These are phyloP conservation scores for Neospora caninum DNA, from an alignment of 169 alveolate genomes.

Conservation along the genomic window DNA sequence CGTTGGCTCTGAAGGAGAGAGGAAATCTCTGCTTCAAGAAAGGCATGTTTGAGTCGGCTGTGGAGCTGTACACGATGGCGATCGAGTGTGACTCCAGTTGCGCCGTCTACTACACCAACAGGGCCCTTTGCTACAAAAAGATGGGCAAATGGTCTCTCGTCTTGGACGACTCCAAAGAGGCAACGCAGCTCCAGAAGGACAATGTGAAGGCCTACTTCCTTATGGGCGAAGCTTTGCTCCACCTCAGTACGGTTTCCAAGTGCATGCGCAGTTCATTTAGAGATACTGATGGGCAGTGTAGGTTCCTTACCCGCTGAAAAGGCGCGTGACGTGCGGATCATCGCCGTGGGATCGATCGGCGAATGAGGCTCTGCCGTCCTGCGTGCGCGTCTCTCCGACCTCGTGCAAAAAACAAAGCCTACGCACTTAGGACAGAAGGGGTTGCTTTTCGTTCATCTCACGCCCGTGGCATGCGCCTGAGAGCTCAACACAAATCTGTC, in stretches of 20 bases:
- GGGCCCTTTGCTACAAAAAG: conserved; percentile 86
- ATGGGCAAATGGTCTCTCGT: conserved; percentile 81
- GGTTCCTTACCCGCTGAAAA: too few relatives aligned
- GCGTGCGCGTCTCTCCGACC: too few relatives aligned
- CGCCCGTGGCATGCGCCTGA: too few relatives aligned
- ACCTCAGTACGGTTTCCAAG: conserved; percentile 71
- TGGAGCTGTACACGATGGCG: conserved; percentile 84
- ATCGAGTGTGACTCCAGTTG: conserved; percentile 77
- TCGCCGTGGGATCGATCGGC: too few relatives aligned
- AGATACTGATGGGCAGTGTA: too few relatives aligned
- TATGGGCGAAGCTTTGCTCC: conserved; percentile 84
- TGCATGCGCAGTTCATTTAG: too few relatives aligned
- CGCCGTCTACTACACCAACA: conserved; percentile 83
- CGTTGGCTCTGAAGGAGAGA: conserved; percentile 41
- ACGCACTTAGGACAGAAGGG: too few relatives aligned
- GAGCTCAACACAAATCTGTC: too few relatives aligned
- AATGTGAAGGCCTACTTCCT: conserved; percentile 85
- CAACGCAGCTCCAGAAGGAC: conserved; percentile 81
- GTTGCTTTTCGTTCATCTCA: too few relatives aligned
- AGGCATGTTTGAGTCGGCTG: conserved; percentile 86
- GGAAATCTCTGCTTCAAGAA: conserved; percentile 85
- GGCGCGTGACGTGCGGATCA: too few relatives aligned
- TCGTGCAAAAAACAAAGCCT: too few relatives aligned
- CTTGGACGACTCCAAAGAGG: conserved; percentile 80
- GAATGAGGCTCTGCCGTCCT: too few relatives aligned